These are phyloP conservation scores for Hanseniaspora nectarophila DNA, from an alignment of 805 yeast genomes.

Conservation along the genomic window DNA sequence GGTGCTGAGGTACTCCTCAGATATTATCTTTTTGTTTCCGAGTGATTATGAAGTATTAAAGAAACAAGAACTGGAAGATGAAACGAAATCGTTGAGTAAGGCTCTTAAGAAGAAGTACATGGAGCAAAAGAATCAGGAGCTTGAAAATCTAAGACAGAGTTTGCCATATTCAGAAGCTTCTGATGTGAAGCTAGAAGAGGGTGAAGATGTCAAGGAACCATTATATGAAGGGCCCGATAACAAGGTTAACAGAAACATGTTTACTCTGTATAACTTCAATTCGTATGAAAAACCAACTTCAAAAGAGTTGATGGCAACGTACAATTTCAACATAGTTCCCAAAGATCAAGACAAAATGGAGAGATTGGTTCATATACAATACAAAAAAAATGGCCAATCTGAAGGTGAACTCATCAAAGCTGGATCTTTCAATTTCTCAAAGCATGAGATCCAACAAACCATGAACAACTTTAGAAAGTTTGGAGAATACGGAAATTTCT, in stretches of 20 bases:
- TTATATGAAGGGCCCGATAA: constrained; percentile 60
- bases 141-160: neutral
- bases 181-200: constrained; percentile 14
- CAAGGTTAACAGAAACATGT: constrained; percentile 41
- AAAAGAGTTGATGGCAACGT: neutral
- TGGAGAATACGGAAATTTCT: constrained; percentile 41
- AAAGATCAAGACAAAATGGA: constrained; percentile 13
- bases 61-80: constrained; percentile 27
- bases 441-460: constrained; percentile 16
- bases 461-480: constrained; percentile 39
- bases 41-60: constrained; percentile 33
- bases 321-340: neutral
- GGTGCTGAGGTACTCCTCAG: constrained; percentile 16
- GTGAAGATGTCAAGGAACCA: constrained; percentile 19
- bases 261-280: constrained; percentile 33
- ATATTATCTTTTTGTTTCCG: neutral
- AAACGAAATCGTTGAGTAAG: constrained; percentile 22
- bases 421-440: neutral
- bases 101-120: constrained; percentile 20
- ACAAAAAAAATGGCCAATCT: constrained; percentile 19
- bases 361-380: constrained; percentile 18
- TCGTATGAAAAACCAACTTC: neutral
- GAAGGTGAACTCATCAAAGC: neutral
- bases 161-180: constrained; percentile 13
- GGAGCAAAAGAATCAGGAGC: neutral